Conservation (phyloP, 805 yeast genomes). For the Ogataea trehalophila region DNA sequence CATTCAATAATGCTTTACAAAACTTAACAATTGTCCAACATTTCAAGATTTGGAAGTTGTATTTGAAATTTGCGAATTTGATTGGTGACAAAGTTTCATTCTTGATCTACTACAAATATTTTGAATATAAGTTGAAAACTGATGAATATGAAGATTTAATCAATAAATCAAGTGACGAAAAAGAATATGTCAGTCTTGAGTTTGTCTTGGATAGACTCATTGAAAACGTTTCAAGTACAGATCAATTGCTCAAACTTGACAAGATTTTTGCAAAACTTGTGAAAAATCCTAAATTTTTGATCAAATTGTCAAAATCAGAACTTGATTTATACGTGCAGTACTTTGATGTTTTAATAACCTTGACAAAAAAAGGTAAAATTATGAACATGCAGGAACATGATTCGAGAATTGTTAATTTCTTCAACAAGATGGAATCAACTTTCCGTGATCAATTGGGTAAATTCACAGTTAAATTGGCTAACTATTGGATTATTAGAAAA, state of each 20-base stretch:
- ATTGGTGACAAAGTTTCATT: conserved; percentile 39
- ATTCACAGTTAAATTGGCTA: conserved; percentile 44
- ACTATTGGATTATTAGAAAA: conserved; percentile 39
- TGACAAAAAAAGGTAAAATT: neutral
- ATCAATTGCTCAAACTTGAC: conserved; percentile 9
- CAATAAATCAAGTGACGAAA: neutral
- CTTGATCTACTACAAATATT: conserved; percentile 31
- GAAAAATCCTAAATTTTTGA: conserved; percentile 30
- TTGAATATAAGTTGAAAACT: conserved; percentile 14
- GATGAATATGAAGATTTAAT: neutral
- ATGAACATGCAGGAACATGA: conserved; percentile 1
- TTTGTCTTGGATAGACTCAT: conserved; percentile 29
- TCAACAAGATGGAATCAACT: conserved; percentile 30
- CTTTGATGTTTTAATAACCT: conserved; percentile 34
- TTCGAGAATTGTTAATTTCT: conserved; percentile 16
- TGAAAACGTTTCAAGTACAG: conserved; percentile 10
- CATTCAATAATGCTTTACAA: conserved; percentile 47
- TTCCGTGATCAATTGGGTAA: conserved; percentile 60
- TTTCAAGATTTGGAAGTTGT: conserved; percentile 49
- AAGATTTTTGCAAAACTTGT: conserved; percentile 31
- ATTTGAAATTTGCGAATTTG: conserved; percentile 41
- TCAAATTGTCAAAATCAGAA: conserved; percentile 37
- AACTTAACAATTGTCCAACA: conserved; percentile 50
- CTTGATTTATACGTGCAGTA: conserved; percentile 45
- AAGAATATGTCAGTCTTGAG: conserved; percentile 22